These are phyloP conservation scores for Fragaria vesca DNA, from an alignment of 306 rosid species.

Conservation along the genomic window DNA sequence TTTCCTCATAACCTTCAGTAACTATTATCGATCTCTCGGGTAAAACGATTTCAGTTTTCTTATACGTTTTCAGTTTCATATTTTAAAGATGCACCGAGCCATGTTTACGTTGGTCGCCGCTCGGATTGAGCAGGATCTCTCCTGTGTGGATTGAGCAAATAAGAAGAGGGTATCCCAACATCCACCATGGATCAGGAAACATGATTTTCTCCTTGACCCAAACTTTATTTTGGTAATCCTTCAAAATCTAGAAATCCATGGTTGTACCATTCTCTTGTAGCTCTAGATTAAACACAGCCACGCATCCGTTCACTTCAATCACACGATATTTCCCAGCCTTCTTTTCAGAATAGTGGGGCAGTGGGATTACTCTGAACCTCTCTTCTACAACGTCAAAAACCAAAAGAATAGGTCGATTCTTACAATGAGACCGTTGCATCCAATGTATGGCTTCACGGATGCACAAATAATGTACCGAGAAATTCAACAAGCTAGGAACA, in stretches of 20 bases:
- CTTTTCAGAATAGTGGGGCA: not conserved
- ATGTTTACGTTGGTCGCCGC: not conserved
- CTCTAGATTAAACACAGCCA: not conserved
- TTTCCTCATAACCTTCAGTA: not conserved
- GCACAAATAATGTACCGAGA: not conserved
- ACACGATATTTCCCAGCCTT: not conserved
- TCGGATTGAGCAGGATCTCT: not conserved
- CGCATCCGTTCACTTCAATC: not conserved
- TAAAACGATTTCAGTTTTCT: not conserved
- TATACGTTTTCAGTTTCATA: not conserved
- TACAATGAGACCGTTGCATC: not conserved
- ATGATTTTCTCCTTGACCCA: not conserved
- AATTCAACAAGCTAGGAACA: not conserved
- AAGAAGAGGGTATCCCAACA: not conserved
- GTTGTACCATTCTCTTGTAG: not conserved
- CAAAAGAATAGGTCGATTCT: not conserved
- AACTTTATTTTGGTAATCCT: not conserved
- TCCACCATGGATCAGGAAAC: not conserved
- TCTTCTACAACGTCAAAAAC: constrained; percentile 2
- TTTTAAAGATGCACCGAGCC: not conserved
- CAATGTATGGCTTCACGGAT: constrained; percentile 9
- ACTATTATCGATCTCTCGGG: not conserved
- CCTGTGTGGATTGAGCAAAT: not conserved
- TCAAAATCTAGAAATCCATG: not conserved
- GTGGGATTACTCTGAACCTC: constrained; percentile 5